Conservation (phyloP, 352 stramenopile genomes). For the Hyaloperonospora arabidopsidis region DNA sequence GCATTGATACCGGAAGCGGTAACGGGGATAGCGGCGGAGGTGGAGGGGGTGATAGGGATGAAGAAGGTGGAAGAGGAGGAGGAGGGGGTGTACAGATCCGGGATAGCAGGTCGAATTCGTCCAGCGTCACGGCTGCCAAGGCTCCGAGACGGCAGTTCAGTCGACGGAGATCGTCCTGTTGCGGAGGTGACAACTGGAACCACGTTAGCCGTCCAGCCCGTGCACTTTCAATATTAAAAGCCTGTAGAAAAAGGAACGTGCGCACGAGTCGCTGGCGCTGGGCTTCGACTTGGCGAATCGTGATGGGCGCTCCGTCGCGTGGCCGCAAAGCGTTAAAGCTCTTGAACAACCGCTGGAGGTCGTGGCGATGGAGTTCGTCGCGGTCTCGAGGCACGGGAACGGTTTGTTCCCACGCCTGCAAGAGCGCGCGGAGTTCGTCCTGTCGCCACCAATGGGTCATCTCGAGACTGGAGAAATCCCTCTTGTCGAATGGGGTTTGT, state of each 20-base stretch:
- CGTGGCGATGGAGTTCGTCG: slow-evolving; percentile 15
- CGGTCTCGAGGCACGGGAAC: slow-evolving; percentile 21
- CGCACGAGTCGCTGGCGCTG: slow-evolving; percentile 28
- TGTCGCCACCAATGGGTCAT: slow-evolving; percentile 30
- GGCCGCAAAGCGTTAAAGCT: slow-evolving; percentile 21
- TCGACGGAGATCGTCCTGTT: slow-evolving; percentile 20
- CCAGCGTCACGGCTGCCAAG: slow-evolving; percentile 13
- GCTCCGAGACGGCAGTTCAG: slow-evolving; percentile 24
- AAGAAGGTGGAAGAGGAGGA: no score
- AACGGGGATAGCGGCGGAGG: no score
- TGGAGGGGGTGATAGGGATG: no score
- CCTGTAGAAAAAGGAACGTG: slow-evolving; percentile 24
- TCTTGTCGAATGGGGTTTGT: background rate
- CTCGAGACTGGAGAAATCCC: background rate
- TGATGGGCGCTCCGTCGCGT: slow-evolving; percentile 11
- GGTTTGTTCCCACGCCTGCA: slow-evolving; percentile 31
- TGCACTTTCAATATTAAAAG: slow-evolving; percentile 16
- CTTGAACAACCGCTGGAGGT: slow-evolving; percentile 16
- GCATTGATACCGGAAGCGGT: no score
- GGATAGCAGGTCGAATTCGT: slow-evolving; percentile 19
- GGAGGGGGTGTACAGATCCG: slow-evolving; percentile 19
- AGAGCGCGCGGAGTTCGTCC: slow-evolving; percentile 24
- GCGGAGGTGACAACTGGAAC: slow-evolving; percentile 19
- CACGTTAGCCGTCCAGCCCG: slow-evolving; percentile 16
- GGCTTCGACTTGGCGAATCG: slow-evolving; percentile 17